Conservation (phyloP, 2,329 filamentous ascomycete species). For the Cryphonectria carpinicola region DNA sequence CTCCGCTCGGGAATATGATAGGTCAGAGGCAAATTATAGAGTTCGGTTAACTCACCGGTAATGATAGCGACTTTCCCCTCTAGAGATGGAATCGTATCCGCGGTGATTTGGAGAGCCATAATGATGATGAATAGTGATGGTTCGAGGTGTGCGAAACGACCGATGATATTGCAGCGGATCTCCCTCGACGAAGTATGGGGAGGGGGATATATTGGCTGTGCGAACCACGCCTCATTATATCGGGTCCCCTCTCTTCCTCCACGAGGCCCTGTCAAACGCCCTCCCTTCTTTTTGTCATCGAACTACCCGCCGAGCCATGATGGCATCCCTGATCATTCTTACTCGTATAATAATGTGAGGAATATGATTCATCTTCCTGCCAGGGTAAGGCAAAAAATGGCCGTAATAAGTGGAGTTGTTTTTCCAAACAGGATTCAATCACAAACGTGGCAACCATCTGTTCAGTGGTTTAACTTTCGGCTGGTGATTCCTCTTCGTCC, state of each 20-base stretch:
- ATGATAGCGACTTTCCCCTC: slow-evolving; percentile 7
- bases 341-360: neutral
- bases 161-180: neutral
- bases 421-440: neutral
- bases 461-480: neutral
- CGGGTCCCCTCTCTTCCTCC: neutral
- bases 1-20: neutral
- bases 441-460: neutral
- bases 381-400: neutral
- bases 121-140: neutral
- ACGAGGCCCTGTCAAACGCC: neutral
- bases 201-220: neutral
- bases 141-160: neutral
- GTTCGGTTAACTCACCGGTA: slow-evolving; percentile 5
- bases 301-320: neutral
- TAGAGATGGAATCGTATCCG: neutral
- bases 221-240: slow-evolving; percentile 1
- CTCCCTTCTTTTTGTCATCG: neutral
- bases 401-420: neutral
- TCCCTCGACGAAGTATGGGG: neutral
- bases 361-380: neutral
- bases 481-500: neutral
- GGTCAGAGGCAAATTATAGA: neutral
- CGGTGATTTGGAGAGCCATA: slow-evolving; percentile 5
- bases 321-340: neutral